Evolutionary conservation across 2,329 filamentous ascomycete genomes (phyloP).

Genomic region (Ophiostoma tasmaniense): DNA sequence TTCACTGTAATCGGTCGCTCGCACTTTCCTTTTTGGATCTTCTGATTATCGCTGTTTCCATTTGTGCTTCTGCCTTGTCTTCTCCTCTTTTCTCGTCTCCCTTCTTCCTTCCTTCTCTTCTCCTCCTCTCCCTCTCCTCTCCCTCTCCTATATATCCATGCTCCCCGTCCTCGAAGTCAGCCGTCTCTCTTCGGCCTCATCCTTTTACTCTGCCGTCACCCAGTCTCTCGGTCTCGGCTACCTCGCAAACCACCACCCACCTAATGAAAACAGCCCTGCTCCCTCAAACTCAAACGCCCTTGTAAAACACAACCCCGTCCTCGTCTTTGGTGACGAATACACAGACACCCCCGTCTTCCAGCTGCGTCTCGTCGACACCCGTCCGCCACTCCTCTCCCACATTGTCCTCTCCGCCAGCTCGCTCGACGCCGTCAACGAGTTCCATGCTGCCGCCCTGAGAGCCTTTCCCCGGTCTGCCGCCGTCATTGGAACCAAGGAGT

Average conservation of each 20-base stretch:
- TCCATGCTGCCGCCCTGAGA: constrained; percentile 60
- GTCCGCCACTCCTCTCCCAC: constrained; percentile 35
- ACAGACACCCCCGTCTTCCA: constrained; percentile 35
- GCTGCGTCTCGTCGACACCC: constrained; percentile 35
- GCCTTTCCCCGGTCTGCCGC: constrained; percentile 47
- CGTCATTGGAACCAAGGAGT: constrained; percentile 18
- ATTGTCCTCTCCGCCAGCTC: constrained; percentile 62
- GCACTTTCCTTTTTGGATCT: background rate
- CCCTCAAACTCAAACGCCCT: constrained; percentile 7
- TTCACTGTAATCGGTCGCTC: background rate
- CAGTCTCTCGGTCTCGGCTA: constrained; percentile 72
- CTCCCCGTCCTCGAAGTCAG: constrained; percentile 56
- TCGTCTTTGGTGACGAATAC: constrained; percentile 36
- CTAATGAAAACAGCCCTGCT: constrained; percentile 18
- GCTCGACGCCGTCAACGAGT: constrained; percentile 57
- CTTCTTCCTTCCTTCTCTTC: background rate
- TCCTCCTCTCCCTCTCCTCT: background rate
- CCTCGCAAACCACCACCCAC: constrained; percentile 32
- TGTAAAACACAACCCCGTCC: constrained; percentile 24
- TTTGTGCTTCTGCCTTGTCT: background rate
- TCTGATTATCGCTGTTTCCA: no score
- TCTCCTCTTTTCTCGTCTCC: background rate
- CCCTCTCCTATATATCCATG: constrained; percentile 24
- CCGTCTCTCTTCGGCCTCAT: constrained; percentile 68
- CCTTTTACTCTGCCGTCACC: constrained; percentile 72